These are phyloP conservation scores for Lasiodiplodia sp. DNA, from an alignment of 2,329 filamentous ascomycete genomes.

Conservation along the genomic window DNA sequence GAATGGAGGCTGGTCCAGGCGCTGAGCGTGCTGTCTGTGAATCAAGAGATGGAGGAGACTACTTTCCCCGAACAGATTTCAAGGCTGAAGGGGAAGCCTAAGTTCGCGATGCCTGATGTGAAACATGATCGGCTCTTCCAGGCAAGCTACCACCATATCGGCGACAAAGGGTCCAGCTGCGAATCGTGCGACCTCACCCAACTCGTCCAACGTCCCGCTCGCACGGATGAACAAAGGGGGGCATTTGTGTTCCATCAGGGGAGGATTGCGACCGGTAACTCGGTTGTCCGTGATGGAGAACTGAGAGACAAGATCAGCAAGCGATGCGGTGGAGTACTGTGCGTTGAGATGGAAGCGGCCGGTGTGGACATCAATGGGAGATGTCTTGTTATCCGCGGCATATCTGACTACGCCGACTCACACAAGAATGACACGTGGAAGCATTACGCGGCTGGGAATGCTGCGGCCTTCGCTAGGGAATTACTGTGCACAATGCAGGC, in stretches of 20 bases:
- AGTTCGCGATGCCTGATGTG: constrained; percentile 2
- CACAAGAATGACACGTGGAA: constrained; percentile 39
- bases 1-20: not conserved
- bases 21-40: constrained; percentile 16
- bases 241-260: constrained; percentile 10
- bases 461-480: constrained; percentile 36
- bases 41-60: not conserved
- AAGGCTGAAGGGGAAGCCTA: not conserved
- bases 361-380: constrained; percentile 35
- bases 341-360: constrained; percentile 33
- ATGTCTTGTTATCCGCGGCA: constrained; percentile 39
- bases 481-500: not conserved
- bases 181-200: not conserved
- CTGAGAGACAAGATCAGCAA: not conserved
- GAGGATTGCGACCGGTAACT: constrained; percentile 2
- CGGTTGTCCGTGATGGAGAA: not conserved
- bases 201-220: not conserved
- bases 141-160: not conserved
- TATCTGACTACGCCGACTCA: constrained; percentile 39
- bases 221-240: not conserved
- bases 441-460: constrained; percentile 33
- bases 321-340: constrained; percentile 29
- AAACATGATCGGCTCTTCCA: constrained; percentile 8
- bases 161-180: not conserved
- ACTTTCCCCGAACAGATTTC: constrained; percentile 2